Conservation (phyloP, 2,329 filamentous ascomycete species). For the Claviceps capensis region DNA sequence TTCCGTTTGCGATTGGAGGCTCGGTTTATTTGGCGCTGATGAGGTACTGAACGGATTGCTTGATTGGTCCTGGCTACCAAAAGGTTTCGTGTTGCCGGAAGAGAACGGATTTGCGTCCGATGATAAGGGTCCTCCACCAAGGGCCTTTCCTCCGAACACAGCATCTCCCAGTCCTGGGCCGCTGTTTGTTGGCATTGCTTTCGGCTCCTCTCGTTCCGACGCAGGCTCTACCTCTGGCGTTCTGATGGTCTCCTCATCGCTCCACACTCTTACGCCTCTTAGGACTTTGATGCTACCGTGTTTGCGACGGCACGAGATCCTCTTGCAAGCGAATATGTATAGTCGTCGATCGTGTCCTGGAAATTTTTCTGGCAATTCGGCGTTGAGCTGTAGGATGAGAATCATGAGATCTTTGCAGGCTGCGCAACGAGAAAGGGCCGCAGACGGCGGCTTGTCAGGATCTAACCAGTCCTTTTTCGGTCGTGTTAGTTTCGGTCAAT, state of each 20-base stretch:
- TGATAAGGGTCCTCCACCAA: slow-evolving; percentile 18
- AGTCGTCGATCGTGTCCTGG: slow-evolving; percentile 76
- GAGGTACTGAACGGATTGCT: slow-evolving; percentile 19
- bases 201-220: slow-evolving; percentile 18
- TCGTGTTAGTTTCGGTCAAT: slow-evolving; percentile 3
- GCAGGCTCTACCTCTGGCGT: slow-evolving; percentile 20
- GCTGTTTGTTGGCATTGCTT: slow-evolving; percentile 17
- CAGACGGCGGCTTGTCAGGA: slow-evolving; percentile 54
- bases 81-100: slow-evolving; percentile 32
- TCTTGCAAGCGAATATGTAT: slow-evolving; percentile 73
- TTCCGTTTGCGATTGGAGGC: slow-evolving; percentile 19
- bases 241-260: slow-evolving; percentile 21
- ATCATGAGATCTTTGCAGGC: slow-evolving; percentile 74
- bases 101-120: slow-evolving; percentile 46
- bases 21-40: slow-evolving; percentile 16
- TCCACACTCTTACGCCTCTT: slow-evolving; percentile 49
- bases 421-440: slow-evolving; percentile 69
- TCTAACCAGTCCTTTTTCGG: slow-evolving; percentile 66
- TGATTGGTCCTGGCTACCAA: slow-evolving; percentile 17
- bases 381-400: slow-evolving; percentile 81
- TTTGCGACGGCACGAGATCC: slow-evolving; percentile 67
- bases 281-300: slow-evolving; percentile 68
- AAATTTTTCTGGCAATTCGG: slow-evolving; percentile 74
- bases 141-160: slow-evolving; percentile 52
- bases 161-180: slow-evolving; percentile 46